Conservation (phyloP, 331 rosid species). For the Rhamnella rubrinervis region DNA sequence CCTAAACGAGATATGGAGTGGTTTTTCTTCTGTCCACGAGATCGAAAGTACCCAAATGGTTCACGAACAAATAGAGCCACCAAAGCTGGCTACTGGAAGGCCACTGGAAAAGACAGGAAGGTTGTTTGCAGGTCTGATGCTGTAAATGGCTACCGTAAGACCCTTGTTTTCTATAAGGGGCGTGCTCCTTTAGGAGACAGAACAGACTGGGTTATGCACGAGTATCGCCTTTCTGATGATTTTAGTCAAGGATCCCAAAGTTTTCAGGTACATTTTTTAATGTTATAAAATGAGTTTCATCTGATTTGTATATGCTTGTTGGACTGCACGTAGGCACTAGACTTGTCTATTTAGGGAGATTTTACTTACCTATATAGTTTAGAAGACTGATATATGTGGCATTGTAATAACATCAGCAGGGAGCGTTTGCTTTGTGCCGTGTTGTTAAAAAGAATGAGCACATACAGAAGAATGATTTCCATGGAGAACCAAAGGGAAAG, state of each 20-base stretch:
- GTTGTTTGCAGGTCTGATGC: constrained; percentile 49
- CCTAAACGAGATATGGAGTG: constrained; percentile 87
- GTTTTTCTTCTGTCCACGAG: constrained; percentile 95
- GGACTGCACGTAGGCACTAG: too few species aligned
- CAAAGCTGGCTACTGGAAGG: constrained; percentile 96
- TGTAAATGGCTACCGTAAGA: constrained; percentile 74
- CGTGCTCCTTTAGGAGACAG: constrained; percentile 90
- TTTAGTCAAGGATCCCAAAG: constrained; percentile 45
- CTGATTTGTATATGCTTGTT: not conserved
- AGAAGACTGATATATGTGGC: constrained; percentile 1
- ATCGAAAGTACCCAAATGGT: constrained; percentile 86
- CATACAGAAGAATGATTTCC: constrained; percentile 38
- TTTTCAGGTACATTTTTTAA: constrained; percentile 46
- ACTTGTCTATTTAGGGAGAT: too few species aligned
- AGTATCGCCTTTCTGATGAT: constrained; percentile 79
- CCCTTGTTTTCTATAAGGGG: constrained; percentile 84
- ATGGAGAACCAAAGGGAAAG: constrained; percentile 44
- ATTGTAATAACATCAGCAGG: constrained; percentile 37
- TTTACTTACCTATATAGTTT: not conserved
- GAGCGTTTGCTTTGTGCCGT: constrained; percentile 85
- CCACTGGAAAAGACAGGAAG: constrained; percentile 92
- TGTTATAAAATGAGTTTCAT: not conserved
- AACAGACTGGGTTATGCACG: constrained; percentile 91
- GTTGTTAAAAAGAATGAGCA: constrained; percentile 70
- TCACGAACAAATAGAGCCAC: constrained; percentile 94